Evolutionary conservation across 108 stramenopile genomes (phyloP).

Genomic region (Tribonema minus): DNA sequence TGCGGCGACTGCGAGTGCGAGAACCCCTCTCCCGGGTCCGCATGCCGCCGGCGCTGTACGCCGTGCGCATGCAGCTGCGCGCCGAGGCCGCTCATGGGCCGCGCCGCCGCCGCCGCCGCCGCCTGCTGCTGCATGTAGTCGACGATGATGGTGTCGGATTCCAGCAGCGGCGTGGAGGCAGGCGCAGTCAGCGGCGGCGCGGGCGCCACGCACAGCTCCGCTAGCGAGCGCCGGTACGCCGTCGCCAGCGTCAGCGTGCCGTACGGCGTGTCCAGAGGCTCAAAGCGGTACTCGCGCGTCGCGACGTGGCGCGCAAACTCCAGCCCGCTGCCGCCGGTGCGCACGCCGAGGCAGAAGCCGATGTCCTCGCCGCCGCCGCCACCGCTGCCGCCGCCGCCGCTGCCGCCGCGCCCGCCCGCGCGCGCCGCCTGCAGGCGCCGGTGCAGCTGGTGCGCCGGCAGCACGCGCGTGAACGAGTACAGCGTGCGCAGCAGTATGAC

Average conservation of each 20-base stretch:
- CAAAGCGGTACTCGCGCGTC: background rate
- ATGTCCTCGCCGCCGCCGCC: background rate
- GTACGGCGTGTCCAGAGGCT: conserved; percentile 7
- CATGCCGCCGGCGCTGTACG: no score
- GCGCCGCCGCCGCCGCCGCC: no score
- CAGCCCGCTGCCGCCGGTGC: conserved; percentile 1
- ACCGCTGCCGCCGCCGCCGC: background rate
- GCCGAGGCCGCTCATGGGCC: no score
- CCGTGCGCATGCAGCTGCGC: no score
- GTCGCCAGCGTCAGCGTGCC: background rate
- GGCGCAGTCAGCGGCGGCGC: no score
- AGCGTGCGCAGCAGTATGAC: conserved; percentile 18
- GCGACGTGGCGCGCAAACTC: background rate
- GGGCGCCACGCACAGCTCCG: no score
- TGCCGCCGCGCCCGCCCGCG: background rate
- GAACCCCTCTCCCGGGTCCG: no score
- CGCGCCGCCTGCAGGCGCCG: background rate
- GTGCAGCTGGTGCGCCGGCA: conserved; percentile 26
- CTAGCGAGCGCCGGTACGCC: background rate
- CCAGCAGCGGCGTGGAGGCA: no score
- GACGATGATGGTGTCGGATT: no score
- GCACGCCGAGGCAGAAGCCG: conserved; percentile 6
- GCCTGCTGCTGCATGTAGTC: no score
- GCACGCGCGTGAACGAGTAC: conserved; percentile 8
- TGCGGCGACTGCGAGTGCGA: no score